A percentile compares a stretch with the other conserved stretches of the same genome.
These are phyloP conservation scores for Pontederia paniculata DNA, from an alignment of 176 grass and related monocot species.

Conservation along the genomic window DNA sequence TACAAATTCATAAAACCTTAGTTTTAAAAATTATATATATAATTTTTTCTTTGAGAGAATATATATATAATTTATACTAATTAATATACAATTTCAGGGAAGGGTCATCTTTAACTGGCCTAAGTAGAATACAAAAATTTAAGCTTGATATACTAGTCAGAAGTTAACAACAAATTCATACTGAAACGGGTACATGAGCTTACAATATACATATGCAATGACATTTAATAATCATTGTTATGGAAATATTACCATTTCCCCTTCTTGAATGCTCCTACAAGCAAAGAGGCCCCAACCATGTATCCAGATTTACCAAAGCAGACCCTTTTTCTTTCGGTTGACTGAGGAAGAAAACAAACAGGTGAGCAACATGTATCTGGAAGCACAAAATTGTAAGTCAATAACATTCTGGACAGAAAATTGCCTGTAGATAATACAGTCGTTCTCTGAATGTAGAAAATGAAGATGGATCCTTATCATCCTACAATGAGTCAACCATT, in stretches of 20 bases:
- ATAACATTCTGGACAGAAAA: conserved; percentile 19
- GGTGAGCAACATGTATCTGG: conserved; percentile 16
- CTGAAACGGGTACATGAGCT: background rate
- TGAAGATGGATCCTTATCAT: conserved; percentile 27
- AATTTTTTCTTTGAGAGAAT: background rate
- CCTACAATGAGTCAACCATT: conserved; percentile 26
- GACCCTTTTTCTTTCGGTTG: conserved; percentile 64
- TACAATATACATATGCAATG: background rate
- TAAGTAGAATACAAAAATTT: background rate
- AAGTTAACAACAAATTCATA: background rate
- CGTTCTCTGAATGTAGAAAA: conserved; percentile 76
- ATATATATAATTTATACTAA: too few relatives aligned
- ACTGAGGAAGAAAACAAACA: conserved; percentile 37
- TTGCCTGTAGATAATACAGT: conserved; percentile 60
- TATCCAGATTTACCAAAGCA: conserved; percentile 84
- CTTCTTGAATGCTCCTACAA: conserved; percentile 70
- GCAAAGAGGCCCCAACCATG: conserved; percentile 98
- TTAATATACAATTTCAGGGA: background rate
- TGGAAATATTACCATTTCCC: conserved; percentile 66
- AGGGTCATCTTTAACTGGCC: background rate
- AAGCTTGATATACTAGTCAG: too few relatives aligned
- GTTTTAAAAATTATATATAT: too few relatives aligned
- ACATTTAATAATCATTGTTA: background rate
- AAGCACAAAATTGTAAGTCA: conserved; percentile 11
- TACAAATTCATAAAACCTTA: too few relatives aligned